Evolutionary conservation across 768 basidiomycete species (phyloP), one percentile per base, ranked within the genome.

Genomic region (Suillus clintonianus): DNA sequence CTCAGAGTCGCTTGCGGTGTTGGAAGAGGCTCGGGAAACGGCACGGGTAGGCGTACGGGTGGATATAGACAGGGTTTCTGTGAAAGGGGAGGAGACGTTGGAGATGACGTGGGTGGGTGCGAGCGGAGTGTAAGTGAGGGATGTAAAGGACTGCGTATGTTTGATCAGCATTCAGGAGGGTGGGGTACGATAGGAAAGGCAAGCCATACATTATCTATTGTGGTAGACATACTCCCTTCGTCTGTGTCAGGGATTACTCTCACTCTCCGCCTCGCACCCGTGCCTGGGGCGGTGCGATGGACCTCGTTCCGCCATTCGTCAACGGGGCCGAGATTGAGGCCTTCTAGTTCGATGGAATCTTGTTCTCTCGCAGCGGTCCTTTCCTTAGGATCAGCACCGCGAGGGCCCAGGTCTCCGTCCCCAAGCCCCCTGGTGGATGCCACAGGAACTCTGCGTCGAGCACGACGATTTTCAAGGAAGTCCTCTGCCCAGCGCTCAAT

Each of bases 281-380:
- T 30, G 11, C 17, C 39, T 30, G 27, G 37, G 15, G 41, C 24
- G 15, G 24, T 77, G 63, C 71, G 74, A 60, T 79, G 72, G 0
- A 79, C 77, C 58, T 81, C 75, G 11, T 74, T 79, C 60, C 85
- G 76, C 88, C 87, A 86, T 72, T 84, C 82, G 32, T 77, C 76
- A 1, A 51, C 50, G 27, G 4, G 27, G 9, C 27, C 27, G 13
- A 84, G 79, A 67, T 87, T 86, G 43, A 88, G 77, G n/a, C 79
- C 78, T 50, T 86, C 84, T 5, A 90, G 76, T 69, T 88, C 87
- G 30, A 85, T 73, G 19, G 57, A 71, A 63, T 73, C 70, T 0
- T 63, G 51, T 59, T 62, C 32, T 65, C 60, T 65, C 57, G 60
- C 69, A 69, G 54, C 65, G 66, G 63, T 68, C 59, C 58, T 67